Evolutionary conservation across 805 yeast genomes (phyloP).

Genomic region (Kregervanrija fluxuum): DNA sequence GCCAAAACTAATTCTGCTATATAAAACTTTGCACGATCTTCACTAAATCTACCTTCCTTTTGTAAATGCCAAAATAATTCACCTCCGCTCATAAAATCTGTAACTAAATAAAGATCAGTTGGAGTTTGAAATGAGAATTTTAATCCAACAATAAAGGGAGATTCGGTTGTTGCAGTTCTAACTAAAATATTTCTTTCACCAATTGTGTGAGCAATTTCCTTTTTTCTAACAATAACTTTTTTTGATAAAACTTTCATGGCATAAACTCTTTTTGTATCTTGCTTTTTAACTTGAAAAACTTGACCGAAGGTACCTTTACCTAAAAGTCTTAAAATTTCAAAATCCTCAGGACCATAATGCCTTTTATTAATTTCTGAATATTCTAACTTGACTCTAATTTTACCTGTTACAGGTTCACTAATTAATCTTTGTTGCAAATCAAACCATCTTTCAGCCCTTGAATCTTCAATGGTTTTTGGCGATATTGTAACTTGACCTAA

Average conservation of each 20-base stretch:
- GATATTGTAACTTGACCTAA: slow-evolving; percentile 75
- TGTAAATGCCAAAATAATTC: slow-evolving; percentile 75
- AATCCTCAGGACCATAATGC: slow-evolving; percentile 89
- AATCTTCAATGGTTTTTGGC: slow-evolving; percentile 48
- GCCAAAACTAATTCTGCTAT: slow-evolving; percentile 94
- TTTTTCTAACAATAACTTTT: slow-evolving; percentile 91
- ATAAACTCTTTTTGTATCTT: slow-evolving; percentile 82
- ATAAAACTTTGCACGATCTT: slow-evolving; percentile 92
- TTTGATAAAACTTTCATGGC: slow-evolving; percentile 97
- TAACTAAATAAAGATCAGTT: slow-evolving; percentile 82
- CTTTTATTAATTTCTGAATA: slow-evolving; percentile 63
- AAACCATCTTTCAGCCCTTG: slow-evolving; percentile 61
- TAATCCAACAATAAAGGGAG: slow-evolving; percentile 89
- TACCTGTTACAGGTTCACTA: slow-evolving; percentile 74
- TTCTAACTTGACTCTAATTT: slow-evolving; percentile 66
- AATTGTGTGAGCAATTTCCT: slow-evolving; percentile 96
- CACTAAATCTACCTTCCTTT: slow-evolving; percentile 89
- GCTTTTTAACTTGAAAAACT: slow-evolving; percentile 91
- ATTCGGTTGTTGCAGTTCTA: slow-evolving; percentile 71
- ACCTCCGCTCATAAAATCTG: slow-evolving; percentile 98
- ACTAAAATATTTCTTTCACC: slow-evolving; percentile 95
- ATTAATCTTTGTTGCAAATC: slow-evolving; percentile 63
- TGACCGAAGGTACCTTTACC: slow-evolving; percentile 98
- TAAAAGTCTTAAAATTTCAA: slow-evolving; percentile 79
- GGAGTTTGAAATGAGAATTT: slow-evolving; percentile 97